Base-by-base conservation (phyloP, 805 yeast genomes). In the Kodamaea jinghongensis region DNA sequence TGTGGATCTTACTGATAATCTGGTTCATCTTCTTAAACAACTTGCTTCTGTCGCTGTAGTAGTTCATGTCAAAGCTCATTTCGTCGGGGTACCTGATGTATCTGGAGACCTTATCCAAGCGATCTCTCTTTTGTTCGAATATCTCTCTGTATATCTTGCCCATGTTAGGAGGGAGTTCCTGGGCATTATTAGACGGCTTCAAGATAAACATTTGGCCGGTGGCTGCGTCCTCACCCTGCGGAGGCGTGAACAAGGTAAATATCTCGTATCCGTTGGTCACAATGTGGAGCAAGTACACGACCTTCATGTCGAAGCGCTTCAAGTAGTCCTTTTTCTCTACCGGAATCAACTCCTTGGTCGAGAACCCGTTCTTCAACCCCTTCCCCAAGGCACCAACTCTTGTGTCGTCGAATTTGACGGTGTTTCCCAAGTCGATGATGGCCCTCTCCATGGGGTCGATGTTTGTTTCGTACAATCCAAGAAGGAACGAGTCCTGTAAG, bases 331-430 rank as follows among this genome's bases (percentile, higher is more conserved):
- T 70, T 10, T 75, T 58, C 4, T 78, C 76, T 4, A 73, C 63
- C 20, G 66, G 64, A 26, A 78, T 60, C 39, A 77, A 57, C 57
- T 81, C 80, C 36, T 76, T 76, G 41, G 76, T 54, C 10, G 83
- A 78, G 60, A 95, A 95, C 0, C 99, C 99, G 43, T 76, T 74
- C 50, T 86, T 89, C 42, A 93, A 65, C 20, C 96, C 95, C 51
- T 75, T 78, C 6, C 97, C 95, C 7, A 95, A 66, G 0, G 89
- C 79, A 6, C 97, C 96, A n/a, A 86, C 76, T 40, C 75, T 71
- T 1, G 78, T 67, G 32, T 83, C 82, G 46, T 80, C 86, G 47
- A 90, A 83, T 11, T 71, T 71, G 14, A 90, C 84, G 11, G 78
- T 70, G 16, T 81, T 70, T 3, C 99, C 98, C 12, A 93, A 64